phyloP scores from a whole-genome alignment of 805 yeast species.

The Lachancea mirantina region DNA sequence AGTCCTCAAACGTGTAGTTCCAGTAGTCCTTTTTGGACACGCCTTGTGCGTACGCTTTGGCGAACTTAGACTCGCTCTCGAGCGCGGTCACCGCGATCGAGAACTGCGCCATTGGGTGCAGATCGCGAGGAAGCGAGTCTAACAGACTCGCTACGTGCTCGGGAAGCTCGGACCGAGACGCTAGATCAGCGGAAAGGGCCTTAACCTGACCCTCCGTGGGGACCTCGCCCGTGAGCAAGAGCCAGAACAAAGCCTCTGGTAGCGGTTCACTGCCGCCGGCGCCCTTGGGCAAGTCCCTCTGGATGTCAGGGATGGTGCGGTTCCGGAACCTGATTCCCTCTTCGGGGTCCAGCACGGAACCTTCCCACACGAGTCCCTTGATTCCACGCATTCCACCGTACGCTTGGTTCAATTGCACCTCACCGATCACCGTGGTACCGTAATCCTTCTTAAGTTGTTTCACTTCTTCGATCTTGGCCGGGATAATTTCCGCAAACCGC shows the following conservation, averaged over 20 bases:
- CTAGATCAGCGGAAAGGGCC: slow-evolving; percentile 67
- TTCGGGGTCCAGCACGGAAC: slow-evolving; percentile 74
- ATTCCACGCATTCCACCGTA: slow-evolving; percentile 92
- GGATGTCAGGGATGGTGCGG: slow-evolving; percentile 72
- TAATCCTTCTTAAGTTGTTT: slow-evolving; percentile 75
- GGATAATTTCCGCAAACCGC: slow-evolving; percentile 86
- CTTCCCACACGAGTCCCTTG: slow-evolving; percentile 83
- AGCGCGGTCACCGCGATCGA: slow-evolving; percentile 76
- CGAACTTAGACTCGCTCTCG: slow-evolving; percentile 75
- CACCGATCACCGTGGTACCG: slow-evolving; percentile 70
- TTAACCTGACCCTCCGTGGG: slow-evolving; percentile 67
- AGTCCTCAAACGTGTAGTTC: slow-evolving; percentile 77
- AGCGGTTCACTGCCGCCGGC: slow-evolving; percentile 60
- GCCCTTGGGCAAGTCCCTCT: slow-evolving; percentile 66
- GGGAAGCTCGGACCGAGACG: slow-evolving; percentile 72
- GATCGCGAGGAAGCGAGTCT: slow-evolving; percentile 64
- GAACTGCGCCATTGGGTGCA: slow-evolving; percentile 89
- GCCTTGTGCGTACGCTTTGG: slow-evolving; percentile 81
- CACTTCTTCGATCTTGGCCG: slow-evolving; percentile 87
- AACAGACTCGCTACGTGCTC: slow-evolving; percentile 66
- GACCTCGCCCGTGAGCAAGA: slow-evolving; percentile 73
- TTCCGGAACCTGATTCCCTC: slow-evolving; percentile 88
- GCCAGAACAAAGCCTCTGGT: slow-evolving; percentile 82
- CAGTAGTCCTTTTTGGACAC: slow-evolving; percentile 78
- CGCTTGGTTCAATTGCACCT: slow-evolving; percentile 69